Evolutionary conservation across 176 grass and related monocot species (phyloP), one percentile per base, ranked within the genome.

Genomic region (Lolium rigidum): DNA sequence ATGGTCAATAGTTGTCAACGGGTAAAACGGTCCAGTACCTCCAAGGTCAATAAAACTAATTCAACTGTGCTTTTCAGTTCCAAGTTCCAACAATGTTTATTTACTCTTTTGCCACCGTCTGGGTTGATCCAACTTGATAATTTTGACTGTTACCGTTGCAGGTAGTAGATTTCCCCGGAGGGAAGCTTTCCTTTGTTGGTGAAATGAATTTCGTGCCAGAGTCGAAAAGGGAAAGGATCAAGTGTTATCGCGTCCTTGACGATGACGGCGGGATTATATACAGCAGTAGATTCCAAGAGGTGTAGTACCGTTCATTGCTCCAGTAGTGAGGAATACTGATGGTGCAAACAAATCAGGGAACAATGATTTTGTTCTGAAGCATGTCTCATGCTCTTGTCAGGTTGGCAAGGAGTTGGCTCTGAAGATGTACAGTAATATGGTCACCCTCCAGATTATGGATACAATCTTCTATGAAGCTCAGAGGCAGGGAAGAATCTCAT

Each of bases 401-500:
- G 90, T 94, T 50, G 78, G 90, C 10, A 93, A 96, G 89, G 94
- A 99, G 57, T 14, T 94, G 84, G 97, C 97, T 80, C 10, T 90
- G 82, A 96, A 96, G 85, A 99, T 99, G 84, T 94, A 94, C 77
- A 93, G 46, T 26, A 62, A 88, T 44, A 99, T 99, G 97, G 92
- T 94, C 73, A 96, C 77, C 3, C 90, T 99, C 41, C 97, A 96
- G 89, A 87, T 90, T 22, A 99, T 99, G 97, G 97, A 99, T 79
- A 90, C 90, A 14, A 94, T 99, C 54, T 99, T 96, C 91, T 97
- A 93, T 43, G 97, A 99, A 91, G 97, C 90, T 69, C 97, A 96
- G 82, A 94, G 97, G 80, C 97, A 99, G 85, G 97, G 97, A 70
- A 90, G 97, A 88, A 94, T 99, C 31, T 99, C 97, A 4, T 99